Evolutionary conservation across 148 eudicot species (phyloP).

Genomic region (Amaranthus palmeri): DNA sequence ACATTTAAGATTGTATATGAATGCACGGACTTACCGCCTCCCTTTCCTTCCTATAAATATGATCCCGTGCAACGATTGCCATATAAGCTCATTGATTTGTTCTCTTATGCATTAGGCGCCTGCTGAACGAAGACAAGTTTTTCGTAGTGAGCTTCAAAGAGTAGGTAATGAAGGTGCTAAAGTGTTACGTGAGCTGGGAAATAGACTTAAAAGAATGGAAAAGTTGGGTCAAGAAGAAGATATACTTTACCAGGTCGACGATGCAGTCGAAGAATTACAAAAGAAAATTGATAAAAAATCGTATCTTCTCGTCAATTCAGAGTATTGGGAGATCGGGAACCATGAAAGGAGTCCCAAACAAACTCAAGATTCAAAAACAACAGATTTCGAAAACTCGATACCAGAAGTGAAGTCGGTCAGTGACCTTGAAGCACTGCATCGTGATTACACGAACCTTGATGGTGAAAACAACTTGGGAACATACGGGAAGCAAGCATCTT

Average conservation of each 20-base stretch:
- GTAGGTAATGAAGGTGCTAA: conserved; percentile 79
- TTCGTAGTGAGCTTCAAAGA: conserved; percentile 58
- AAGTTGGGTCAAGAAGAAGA: conserved; percentile 44
- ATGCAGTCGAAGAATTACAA: conserved; percentile 72
- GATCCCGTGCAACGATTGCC: neutral
- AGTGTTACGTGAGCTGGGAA: conserved; percentile 67
- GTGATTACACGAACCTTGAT: conserved; percentile 29
- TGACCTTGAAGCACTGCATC: conserved; percentile 33
- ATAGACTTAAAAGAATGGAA: conserved; percentile 66
- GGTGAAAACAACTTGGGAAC: conserved; percentile 6
- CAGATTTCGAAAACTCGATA: conserved; percentile 29
- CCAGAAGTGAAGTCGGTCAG: conserved; percentile 36
- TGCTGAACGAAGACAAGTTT: conserved; percentile 66
- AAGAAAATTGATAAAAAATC: conserved; percentile 65
- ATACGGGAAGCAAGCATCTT: conserved; percentile 30
- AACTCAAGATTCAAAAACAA: conserved; percentile 28
- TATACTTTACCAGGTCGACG: conserved; percentile 50
- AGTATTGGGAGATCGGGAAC: conserved; percentile 61
- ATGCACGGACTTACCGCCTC: neutral
- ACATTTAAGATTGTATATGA: neutral
- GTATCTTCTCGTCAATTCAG: conserved; percentile 68
- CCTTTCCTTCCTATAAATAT: neutral
- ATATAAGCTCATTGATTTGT: neutral
- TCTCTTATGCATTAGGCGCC: conserved; percentile 53
- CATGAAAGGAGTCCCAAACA: conserved; percentile 25